Conservation (phyloP, 2,329 filamentous ascomycete genomes). For the Chaetomiaceae sp. region DNA sequence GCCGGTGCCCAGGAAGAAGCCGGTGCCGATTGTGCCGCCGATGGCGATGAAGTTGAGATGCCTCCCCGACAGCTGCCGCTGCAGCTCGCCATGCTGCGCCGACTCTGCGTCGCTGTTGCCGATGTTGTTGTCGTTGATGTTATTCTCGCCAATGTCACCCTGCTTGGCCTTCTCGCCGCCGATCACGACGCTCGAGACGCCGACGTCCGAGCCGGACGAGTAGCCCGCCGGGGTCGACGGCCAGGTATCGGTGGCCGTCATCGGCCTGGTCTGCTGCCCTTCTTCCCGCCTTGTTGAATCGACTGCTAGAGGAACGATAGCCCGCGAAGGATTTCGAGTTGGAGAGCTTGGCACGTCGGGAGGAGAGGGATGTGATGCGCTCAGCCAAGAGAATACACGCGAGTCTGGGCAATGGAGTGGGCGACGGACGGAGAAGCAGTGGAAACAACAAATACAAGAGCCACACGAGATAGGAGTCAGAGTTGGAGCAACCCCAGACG, state of each 20-base stretch:
- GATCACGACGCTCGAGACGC: neutral
- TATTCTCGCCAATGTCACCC: neutral
- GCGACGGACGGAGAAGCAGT: conserved; percentile 1
- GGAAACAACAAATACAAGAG: conserved; percentile 1
- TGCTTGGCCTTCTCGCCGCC: conserved; percentile 6
- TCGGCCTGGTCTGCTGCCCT: neutral
- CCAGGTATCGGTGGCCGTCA: conserved; percentile 8
- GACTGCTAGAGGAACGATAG: neutral
- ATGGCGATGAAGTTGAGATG: conserved; percentile 48
- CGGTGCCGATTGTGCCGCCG: conserved; percentile 63
- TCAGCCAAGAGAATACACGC: neutral
- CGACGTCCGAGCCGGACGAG: conserved; percentile 7
- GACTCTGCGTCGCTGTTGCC: conserved; percentile 11
- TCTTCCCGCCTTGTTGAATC: neutral
- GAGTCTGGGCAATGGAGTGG: neutral
- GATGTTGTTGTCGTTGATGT: neutral
- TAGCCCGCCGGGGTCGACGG: conserved; percentile 3
- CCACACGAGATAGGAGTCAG: neutral
- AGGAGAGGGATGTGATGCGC: too few species aligned
- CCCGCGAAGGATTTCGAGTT: too few species aligned
- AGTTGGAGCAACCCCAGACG: neutral
- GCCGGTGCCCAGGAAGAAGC: conserved; percentile 64
- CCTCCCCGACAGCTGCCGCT: conserved; percentile 26
- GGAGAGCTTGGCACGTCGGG: too few species aligned
- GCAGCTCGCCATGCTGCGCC: conserved; percentile 18